Percentiles rank a stretch among this genome's conserved stretches.
These are phyloP conservation scores for Pichia californica DNA, from an alignment of 805 yeast species.

Conservation along the genomic window DNA sequence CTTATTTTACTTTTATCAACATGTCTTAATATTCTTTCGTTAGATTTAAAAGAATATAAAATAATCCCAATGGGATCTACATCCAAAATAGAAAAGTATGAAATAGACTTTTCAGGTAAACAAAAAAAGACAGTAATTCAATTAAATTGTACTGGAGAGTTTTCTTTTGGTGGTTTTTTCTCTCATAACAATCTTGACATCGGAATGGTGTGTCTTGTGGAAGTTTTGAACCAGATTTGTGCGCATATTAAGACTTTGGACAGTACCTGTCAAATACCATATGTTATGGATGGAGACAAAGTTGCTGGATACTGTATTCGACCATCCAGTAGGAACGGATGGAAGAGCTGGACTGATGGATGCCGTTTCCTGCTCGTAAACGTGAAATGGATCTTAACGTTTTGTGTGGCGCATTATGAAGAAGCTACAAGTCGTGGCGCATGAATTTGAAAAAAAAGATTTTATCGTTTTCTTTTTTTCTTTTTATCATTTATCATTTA, in stretches of 20 bases:
- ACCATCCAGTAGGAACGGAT: conserved; percentile 53
- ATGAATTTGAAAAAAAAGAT: neutral
- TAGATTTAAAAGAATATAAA: conserved; percentile 53
- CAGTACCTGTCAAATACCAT: conserved; percentile 60
- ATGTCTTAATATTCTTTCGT: conserved; percentile 47
- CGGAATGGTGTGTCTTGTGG: conserved; percentile 74
- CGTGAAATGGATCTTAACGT: conserved; percentile 78
- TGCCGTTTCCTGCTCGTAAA: conserved; percentile 77
- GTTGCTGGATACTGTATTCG: conserved; percentile 76
- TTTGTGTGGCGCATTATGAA: conserved; percentile 40
- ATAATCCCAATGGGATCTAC: conserved; percentile 80
- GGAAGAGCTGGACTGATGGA: conserved; percentile 84
- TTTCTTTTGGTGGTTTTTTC: conserved; percentile 62
- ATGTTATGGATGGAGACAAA: conserved; percentile 59
- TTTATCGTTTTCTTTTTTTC: neutral
- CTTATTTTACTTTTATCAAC: conserved; percentile 64
- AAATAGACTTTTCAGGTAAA: conserved; percentile 27
- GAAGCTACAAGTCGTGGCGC: conserved; percentile 3
- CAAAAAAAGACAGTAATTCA: conserved; percentile 40
- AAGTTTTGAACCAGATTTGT: conserved; percentile 50
- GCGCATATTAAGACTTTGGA: conserved; percentile 39
- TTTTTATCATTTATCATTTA: neutral
- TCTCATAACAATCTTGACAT: conserved; percentile 73
- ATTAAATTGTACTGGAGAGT: conserved; percentile 63
- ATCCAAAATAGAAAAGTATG: conserved; percentile 62